Evolutionary conservation across 2,329 filamentous ascomycete species (phyloP).

Genomic region (Didymella exigua): DNA sequence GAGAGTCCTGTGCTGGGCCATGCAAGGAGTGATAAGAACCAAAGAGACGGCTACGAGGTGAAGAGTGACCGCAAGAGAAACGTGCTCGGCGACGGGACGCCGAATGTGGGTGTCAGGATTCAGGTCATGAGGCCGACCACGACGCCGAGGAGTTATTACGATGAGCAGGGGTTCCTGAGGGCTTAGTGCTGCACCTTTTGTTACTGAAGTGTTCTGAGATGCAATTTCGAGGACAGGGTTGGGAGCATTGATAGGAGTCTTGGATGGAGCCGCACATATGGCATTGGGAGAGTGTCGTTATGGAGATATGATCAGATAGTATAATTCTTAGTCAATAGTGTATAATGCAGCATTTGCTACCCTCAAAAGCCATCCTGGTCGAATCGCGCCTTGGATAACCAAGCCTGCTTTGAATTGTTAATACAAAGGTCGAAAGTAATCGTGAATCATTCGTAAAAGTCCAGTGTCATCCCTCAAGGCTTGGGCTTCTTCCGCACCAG

Average conservation of each 20-base stretch:
- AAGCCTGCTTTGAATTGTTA: not conserved
- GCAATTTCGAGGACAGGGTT: not conserved
- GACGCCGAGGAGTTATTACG: conserved; percentile 44
- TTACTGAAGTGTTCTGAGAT: not conserved
- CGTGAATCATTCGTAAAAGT: not conserved
- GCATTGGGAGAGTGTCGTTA: not conserved
- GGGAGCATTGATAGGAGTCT: not conserved
- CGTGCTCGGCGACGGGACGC: conserved; percentile 25
- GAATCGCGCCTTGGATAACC: not conserved
- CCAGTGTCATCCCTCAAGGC: conserved; percentile 8
- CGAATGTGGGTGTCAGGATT: conserved; percentile 31
- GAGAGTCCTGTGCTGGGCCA: not conserved
- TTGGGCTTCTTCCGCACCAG: conserved; percentile 47
- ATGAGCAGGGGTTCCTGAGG: conserved; percentile 41
- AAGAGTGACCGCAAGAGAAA: conserved; percentile 24
- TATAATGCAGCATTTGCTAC: conserved; percentile 9
- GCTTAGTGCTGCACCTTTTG: not conserved
- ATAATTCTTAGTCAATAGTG: conserved; percentile 16
- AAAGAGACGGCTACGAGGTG: not conserved
- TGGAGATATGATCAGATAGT: conserved; percentile 3
- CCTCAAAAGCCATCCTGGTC: not conserved
- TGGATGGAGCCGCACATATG: not conserved
- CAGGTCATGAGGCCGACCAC: conserved; percentile 23
- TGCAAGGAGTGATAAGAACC: not conserved
- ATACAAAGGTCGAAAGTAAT: not conserved